Base-by-base conservation (phyloP, 345 rosid species). In the Corchorus olitorius region DNA sequence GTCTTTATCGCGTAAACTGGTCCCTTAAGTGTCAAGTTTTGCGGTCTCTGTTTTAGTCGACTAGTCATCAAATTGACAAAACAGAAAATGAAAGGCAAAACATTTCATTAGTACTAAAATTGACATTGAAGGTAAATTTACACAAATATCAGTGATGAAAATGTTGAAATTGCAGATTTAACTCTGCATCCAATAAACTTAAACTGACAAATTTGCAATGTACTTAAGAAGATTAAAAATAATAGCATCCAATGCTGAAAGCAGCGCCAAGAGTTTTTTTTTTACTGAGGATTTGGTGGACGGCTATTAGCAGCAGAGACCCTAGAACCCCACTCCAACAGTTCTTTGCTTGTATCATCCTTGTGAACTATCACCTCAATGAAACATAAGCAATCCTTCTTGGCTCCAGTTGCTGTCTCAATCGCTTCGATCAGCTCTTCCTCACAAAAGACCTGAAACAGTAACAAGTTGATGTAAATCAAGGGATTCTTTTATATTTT, bases 291-390 rank as follows among this genome's bases (percentile, higher is more conserved):
- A 75, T 86, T 90, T 2, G 92, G 94, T 9, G 93, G 93, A 37
- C 94, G 97, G 81, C 93, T 87, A 65, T 92, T 92, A 45, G 94
- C 97, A 66, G 88, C 89, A 14, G 93, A 88, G 70, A 92, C 93
- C 65, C 97, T 86, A 22, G 93, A 88, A 48, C 94, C 94, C 93
- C 93, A 92, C 69, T 92, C 93, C 64, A 92, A 67, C 9, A 92
- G 87, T 81, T 92, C 97, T 88, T 90, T 92, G 88, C 97, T 92
- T 3, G 94, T 90, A 75, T 90, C 97, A 75, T 92, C 97, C 79
- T 89, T 90, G 89, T 92, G 97, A 78, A 55, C 86, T 43, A 88
- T 87, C 71, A 92, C 88, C 79, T 92, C 94, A 33, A 92, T 88
- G 89, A 92, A 92, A 87, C 97, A 92, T 55, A 92, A 76, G 80